Evolutionary conservation across 2,329 filamentous ascomycete genomes (phyloP).

Genomic region (Calycina herbarum): DNA sequence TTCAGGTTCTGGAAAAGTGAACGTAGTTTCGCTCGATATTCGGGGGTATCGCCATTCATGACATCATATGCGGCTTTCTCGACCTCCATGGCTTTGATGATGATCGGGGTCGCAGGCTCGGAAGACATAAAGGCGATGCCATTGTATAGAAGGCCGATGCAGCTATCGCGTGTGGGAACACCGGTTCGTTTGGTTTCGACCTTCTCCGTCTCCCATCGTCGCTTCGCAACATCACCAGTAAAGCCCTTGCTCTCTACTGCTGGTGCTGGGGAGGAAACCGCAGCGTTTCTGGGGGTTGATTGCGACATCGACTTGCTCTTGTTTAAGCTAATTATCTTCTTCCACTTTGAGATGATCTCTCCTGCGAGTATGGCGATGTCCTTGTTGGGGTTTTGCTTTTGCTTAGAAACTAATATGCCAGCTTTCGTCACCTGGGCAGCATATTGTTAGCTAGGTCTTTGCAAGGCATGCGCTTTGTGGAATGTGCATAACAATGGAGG

Average conservation of each 20-base stretch:
- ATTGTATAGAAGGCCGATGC: slow-evolving; percentile 90
- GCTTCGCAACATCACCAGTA: slow-evolving; percentile 71
- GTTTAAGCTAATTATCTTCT: slow-evolving; percentile 69
- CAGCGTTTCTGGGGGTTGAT: slow-evolving; percentile 28
- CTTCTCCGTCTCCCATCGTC: slow-evolving; percentile 78
- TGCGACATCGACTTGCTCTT: slow-evolving; percentile 41
- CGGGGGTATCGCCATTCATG: slow-evolving; percentile 68
- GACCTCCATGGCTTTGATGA: slow-evolving; percentile 76
- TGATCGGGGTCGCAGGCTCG: slow-evolving; percentile 68
- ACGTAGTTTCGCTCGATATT: slow-evolving; percentile 86
- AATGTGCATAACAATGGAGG: slow-evolving; percentile 25
- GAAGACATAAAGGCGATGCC: slow-evolving; percentile 73
- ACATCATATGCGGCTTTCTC: slow-evolving; percentile 74
- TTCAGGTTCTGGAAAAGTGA: slow-evolving; percentile 95
- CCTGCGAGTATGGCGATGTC: slow-evolving; percentile 75
- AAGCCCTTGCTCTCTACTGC: slow-evolving; percentile 47
- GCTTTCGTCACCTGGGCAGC: slow-evolving; percentile 72
- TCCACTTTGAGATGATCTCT: slow-evolving; percentile 87
- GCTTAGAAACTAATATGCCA: slow-evolving; percentile 84
- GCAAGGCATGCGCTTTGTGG: slow-evolving; percentile 18
- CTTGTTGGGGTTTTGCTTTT: slow-evolving; percentile 74
- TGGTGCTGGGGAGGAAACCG: slow-evolving; percentile 36
- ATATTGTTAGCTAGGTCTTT: slow-evolving; percentile 17
- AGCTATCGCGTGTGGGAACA: slow-evolving; percentile 74
- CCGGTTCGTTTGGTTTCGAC: slow-evolving; percentile 76